Evolutionary conservation across 352 stramenopile genomes (phyloP).

Genomic region (Thraustotheca clavata): DNA sequence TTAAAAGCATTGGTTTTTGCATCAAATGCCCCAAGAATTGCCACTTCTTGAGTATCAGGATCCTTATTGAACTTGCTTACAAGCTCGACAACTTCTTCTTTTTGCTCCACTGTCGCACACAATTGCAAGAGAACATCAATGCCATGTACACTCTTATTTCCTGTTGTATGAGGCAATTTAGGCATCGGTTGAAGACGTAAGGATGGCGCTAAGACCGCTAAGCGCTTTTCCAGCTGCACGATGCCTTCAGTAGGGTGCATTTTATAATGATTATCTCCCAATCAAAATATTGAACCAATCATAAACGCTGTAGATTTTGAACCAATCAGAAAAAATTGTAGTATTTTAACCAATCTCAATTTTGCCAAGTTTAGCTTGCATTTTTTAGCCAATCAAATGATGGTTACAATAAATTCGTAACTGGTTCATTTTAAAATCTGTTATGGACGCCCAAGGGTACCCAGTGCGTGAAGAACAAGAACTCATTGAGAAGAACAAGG

Average conservation of each 20-base stretch:
- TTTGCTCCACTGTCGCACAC: slow-evolving; percentile 9
- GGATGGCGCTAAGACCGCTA: slow-evolving; percentile 1
- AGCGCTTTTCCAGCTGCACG: neutral
- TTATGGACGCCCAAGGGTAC: no score
- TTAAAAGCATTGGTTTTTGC: slow-evolving; percentile 7
- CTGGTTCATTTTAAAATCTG: slow-evolving; percentile 17
- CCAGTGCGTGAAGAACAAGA: slow-evolving; percentile 2
- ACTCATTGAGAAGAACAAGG: slow-evolving; percentile 12
- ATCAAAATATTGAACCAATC: no score
- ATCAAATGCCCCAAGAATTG: slow-evolving; percentile 7
- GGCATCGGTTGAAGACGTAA: slow-evolving; percentile 11
- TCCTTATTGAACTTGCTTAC: slow-evolving; percentile 10
- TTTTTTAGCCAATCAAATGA: no score
- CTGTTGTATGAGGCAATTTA: neutral
- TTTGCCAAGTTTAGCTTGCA: no score
- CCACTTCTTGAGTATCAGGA: neutral
- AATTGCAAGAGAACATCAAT: neutral
- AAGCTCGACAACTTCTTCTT: neutral
- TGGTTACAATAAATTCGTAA: no score
- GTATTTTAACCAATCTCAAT: no score
- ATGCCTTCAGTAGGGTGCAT: slow-evolving; percentile 4
- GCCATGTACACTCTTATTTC: neutral
- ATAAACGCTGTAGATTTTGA: no score
- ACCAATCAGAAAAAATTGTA: no score
- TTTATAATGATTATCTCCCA: no score